Percentiles rank a stretch among this genome's conserved stretches.
Evolutionary conservation across 208 protist species (phyloP).

Genomic region (Trypanosomatidae sp.): DNA sequence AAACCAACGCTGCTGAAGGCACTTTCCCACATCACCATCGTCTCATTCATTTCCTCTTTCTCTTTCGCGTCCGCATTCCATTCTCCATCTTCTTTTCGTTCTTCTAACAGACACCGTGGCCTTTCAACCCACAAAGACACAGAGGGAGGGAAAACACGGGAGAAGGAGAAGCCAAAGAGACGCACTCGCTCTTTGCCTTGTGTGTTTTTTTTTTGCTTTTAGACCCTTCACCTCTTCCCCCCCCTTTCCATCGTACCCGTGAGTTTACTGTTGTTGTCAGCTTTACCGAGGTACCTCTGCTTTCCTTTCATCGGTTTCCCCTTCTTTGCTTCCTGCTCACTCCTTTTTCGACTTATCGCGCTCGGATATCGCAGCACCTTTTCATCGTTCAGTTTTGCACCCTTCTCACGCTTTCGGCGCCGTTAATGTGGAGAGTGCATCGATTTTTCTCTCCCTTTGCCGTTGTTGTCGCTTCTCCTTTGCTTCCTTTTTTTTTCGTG

Average conservation of each 20-base stretch:
- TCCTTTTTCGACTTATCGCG: neutral
- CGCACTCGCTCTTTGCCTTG: neutral
- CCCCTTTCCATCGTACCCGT: neutral
- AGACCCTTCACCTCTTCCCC: neutral
- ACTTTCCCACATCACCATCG: neutral
- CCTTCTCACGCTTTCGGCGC: neutral
- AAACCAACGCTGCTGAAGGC: neutral
- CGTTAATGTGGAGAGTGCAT: neutral
- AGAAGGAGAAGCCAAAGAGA: neutral
- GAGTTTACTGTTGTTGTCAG: neutral
- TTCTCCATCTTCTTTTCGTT: neutral
- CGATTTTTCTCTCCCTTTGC: too few species aligned
- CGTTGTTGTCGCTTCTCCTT: too few species aligned
- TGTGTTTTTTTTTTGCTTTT: neutral
- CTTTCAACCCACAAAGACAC: neutral
- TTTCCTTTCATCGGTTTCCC: neutral
- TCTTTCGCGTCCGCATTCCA: neutral
- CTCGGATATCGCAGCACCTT: neutral
- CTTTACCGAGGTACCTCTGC: neutral
- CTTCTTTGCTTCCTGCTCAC: neutral
- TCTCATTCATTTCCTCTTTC: neutral
- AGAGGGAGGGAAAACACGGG: neutral
- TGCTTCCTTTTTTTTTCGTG: neutral
- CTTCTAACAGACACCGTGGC: neutral
- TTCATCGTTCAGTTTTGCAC: neutral